Percentiles rank a stretch among this genome's conserved stretches.
Evolutionary conservation across 1,284 basidiomycete genomes (phyloP).

Genomic region (Agroathelia rolfsii): DNA sequence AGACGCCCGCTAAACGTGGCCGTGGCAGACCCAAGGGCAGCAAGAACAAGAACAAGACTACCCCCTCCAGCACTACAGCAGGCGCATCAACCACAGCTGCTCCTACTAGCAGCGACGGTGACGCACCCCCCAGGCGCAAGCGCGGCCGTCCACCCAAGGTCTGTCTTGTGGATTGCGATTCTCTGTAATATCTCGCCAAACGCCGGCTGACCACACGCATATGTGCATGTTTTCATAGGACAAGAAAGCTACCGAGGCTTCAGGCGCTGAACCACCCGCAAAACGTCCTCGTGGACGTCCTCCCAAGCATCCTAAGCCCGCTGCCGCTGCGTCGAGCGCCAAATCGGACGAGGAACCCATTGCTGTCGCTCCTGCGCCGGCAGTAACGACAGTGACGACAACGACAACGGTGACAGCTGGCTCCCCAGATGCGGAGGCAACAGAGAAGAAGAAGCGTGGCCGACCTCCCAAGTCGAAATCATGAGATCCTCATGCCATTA

Average conservation of each 20-base stretch:
- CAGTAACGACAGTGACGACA: too few species aligned
- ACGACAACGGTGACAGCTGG: constrained; percentile 32
- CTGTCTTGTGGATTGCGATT: constrained; percentile 14
- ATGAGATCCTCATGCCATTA: constrained; percentile 1
- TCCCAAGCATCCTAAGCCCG: constrained; percentile 53
- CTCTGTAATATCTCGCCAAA: constrained; percentile 9
- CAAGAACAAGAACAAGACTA: constrained; percentile 80
- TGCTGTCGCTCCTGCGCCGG: constrained; percentile 30
- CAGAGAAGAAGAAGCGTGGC: constrained; percentile 58
- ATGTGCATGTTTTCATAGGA: constrained; percentile 31
- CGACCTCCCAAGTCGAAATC: constrained; percentile 55
- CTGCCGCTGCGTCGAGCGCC: constrained; percentile 19
- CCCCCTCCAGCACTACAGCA: constrained; percentile 33
- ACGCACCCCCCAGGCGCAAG: constrained; percentile 38
- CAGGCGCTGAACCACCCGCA: constrained; percentile 35
- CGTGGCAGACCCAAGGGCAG: constrained; percentile 73
- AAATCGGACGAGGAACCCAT: constrained; percentile 21
- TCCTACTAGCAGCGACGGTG: constrained; percentile 24
- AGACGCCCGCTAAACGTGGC: constrained; percentile 49
- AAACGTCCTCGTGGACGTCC: constrained; percentile 69
- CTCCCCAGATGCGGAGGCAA: constrained; percentile 31
- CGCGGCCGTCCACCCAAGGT: constrained; percentile 75
- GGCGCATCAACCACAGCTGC: constrained; percentile 26
- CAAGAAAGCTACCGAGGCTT: constrained; percentile 41
- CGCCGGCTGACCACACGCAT: constrained; percentile 16